Evolutionary conservation across 2,329 filamentous ascomycete species (phyloP), one percentile per base, ranked within the genome.

Genomic region (Tolypocladium ovalisporum): DNA sequence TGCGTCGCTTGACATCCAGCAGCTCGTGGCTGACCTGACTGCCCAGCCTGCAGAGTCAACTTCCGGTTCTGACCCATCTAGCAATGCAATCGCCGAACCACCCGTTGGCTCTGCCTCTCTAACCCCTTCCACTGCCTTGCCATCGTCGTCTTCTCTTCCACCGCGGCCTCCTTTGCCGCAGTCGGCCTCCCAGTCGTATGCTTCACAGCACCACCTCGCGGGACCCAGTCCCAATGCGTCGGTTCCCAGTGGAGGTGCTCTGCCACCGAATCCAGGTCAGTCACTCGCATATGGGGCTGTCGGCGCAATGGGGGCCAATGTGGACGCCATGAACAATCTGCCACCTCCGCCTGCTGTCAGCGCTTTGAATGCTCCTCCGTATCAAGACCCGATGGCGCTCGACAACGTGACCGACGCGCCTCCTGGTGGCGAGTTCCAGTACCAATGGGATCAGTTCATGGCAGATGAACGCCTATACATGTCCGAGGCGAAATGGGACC

Each of bases 401-500:
- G 64, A 63, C 37, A 64, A 63, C 62, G 62, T 64, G 63, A 58
- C 62, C 64, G 66, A 70, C 62, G 63, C 64, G 62, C 58, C 62
- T 57, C 65, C 71, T 62, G 79, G 70, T 57, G 62, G 64, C 61
- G 72, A 86, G 58, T 78, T 82, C 56, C 84, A 89, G 66, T 81
- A 81, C 64, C 78, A 79, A 54, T 93, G 89, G 73, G 87, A 91
- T 58, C 78, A 81, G 15, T 93, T 92, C 67, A 74, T 90, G 57
- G 77, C 80, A 44, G 84, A 90, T 62, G 89, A 93, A 71, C 80
- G 86, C 60, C 81, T 80, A 62, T 90, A 90, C 69, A 88, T 90
- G 64, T 83, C 84, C 0, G 88, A 92, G 66, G 88, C 86, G 35
- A 84, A 88, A 65, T 93, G 89, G 89, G 88, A 92, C 65, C 82